Conservation (phyloP, 1,284 basidiomycete genomes). For the Heterobasidion annosum region DNA sequence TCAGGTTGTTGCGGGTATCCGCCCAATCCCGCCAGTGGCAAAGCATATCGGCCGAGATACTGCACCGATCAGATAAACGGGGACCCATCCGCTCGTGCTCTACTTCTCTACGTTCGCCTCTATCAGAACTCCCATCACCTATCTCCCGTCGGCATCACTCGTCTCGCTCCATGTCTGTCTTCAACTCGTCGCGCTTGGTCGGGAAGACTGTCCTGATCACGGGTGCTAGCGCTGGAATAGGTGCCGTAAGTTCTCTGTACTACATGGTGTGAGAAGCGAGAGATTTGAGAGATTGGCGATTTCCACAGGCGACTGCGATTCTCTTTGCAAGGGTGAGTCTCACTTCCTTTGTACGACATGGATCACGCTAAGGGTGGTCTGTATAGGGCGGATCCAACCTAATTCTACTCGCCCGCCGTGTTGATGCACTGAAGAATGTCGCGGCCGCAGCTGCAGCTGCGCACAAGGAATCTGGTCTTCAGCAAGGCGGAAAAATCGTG, state of each 20-base stretch:
- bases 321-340: slow-evolving; percentile 68
- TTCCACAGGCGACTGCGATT: slow-evolving; percentile 64
- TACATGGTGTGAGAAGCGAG: too few relatives aligned
- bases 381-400: slow-evolving; percentile 69
- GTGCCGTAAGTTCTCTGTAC: slow-evolving; percentile 42
- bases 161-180: slow-evolving; percentile 54
- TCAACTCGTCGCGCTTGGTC: slow-evolving; percentile 67
- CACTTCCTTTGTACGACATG: not conserved
- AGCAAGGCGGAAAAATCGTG: slow-evolving; percentile 63
- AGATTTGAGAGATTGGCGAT: too few relatives aligned
- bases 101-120: not conserved
- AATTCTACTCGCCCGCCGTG: slow-evolving; percentile 64
- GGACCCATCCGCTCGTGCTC: not conserved
- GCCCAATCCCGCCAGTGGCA: too few relatives aligned
- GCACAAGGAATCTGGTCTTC: slow-evolving; percentile 64
- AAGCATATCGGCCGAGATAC: not conserved
- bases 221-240: slow-evolving; percentile 80
- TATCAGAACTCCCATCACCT: not conserved
- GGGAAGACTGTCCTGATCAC: slow-evolving; percentile 86
- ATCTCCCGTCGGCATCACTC: not conserved
- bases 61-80: not conserved
- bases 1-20: too few relatives aligned
- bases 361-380: too few relatives aligned
- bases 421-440: slow-evolving; percentile 56
- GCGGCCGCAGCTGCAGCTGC: slow-evolving; percentile 57